Conservation (phyloP, 257 asterid genomes). For the Jacaranda copaia region DNA sequence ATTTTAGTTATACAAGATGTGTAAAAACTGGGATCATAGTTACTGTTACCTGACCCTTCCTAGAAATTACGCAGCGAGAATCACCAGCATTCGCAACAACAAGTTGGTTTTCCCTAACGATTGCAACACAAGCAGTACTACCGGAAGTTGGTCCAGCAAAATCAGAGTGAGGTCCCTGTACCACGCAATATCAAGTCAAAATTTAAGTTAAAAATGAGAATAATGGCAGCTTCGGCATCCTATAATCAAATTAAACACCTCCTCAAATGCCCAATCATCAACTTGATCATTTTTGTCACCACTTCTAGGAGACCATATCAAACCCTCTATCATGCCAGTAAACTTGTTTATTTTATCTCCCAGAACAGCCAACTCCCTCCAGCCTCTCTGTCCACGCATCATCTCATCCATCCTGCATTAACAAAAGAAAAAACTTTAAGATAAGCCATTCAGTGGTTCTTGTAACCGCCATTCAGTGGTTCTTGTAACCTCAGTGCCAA, state of each 20-base stretch:
- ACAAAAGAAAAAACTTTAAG: neutral
- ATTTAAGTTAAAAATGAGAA: neutral
- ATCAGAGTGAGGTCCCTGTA: constrained; percentile 76
- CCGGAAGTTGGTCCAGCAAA: constrained; percentile 78
- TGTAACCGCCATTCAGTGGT: too few relatives aligned
- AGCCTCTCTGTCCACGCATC: constrained; percentile 82
- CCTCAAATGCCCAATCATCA: constrained; percentile 81
- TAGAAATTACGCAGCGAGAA: constrained; percentile 76
- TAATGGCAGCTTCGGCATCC: neutral
- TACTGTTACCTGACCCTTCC: constrained; percentile 70
- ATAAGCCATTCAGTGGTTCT: neutral
- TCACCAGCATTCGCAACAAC: constrained; percentile 78
- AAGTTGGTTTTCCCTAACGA: constrained; percentile 62
- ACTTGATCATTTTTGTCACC: constrained; percentile 55
- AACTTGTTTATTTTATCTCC: constrained; percentile 70
- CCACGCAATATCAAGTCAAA: constrained; percentile 14
- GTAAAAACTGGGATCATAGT: neutral
- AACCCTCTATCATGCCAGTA: constrained; percentile 71
- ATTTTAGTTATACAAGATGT: neutral
- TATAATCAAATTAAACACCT: constrained; percentile 47
- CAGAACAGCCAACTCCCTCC: constrained; percentile 73
- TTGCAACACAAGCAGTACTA: constrained; percentile 75
- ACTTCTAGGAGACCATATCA: constrained; percentile 69
- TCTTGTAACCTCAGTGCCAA: neutral
- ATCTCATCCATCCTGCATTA: constrained; percentile 79